Percentiles rank a stretch among this genome's conserved stretches.
Conservation (phyloP, 2,329 filamentous ascomycete genomes). For the Neoscytalidium dimidiatum region DNA sequence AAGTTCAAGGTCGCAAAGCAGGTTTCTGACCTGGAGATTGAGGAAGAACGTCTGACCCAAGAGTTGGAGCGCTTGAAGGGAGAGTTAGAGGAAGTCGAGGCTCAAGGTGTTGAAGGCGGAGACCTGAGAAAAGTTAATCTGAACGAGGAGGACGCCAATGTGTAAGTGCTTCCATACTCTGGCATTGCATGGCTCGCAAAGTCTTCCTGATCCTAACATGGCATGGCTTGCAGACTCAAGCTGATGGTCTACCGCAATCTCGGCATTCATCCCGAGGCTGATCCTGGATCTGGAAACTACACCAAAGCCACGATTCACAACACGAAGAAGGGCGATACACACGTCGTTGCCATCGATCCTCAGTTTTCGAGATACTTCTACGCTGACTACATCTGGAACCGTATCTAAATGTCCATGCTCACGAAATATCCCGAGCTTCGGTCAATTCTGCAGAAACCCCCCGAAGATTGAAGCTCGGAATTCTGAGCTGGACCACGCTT, state of each 20-base stretch:
- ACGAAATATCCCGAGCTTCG: too few species aligned
- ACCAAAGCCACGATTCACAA: slow-evolving; percentile 84
- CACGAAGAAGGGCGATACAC: slow-evolving; percentile 83
- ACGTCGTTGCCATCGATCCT: slow-evolving; percentile 90
- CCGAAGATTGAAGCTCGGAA: neutral
- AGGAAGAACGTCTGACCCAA: slow-evolving; percentile 85
- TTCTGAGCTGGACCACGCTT: neutral
- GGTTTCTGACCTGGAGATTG: slow-evolving; percentile 84
- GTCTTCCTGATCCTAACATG: slow-evolving; percentile 17
- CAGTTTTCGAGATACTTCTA: slow-evolving; percentile 93
- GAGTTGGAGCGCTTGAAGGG: slow-evolving; percentile 75
- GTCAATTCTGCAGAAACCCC: too few species aligned
- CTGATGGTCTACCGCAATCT: slow-evolving; percentile 89
- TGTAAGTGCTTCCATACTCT: slow-evolving; percentile 38
- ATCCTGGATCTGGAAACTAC: slow-evolving; percentile 72
- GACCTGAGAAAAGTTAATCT: slow-evolving; percentile 44
- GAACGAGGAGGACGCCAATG: slow-evolving; percentile 48
- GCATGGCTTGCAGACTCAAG: slow-evolving; percentile 58
- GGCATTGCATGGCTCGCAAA: too few species aligned
- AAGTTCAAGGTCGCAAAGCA: slow-evolving; percentile 96
- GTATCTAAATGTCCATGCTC: slow-evolving; percentile 54
- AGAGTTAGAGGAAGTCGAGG: slow-evolving; percentile 77
- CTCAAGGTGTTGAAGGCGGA: slow-evolving; percentile 80
- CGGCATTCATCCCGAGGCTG: slow-evolving; percentile 86
- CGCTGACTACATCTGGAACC: slow-evolving; percentile 95